A percentile compares a stretch with the other conserved stretches of the same genome.
These are phyloP conservation scores for Allium sativum DNA, from an alignment of 106 monocot genomes.

Conservation along the genomic window DNA sequence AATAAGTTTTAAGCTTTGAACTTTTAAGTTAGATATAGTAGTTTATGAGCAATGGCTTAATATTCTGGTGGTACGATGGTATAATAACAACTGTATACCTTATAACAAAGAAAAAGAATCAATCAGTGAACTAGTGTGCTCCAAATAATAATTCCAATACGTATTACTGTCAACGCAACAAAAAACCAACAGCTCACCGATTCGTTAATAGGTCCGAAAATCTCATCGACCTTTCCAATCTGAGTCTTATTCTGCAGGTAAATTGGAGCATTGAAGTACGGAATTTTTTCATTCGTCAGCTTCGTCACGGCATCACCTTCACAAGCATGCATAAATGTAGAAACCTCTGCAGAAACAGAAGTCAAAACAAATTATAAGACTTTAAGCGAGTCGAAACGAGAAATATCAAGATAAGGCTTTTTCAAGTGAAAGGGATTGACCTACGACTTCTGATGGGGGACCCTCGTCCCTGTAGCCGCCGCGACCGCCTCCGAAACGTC, in stretches of 20 bases:
- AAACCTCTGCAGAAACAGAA: constrained; percentile 46
- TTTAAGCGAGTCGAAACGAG: background rate
- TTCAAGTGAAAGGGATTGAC: constrained; percentile 13
- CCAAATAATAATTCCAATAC: background rate
- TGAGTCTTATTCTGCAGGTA: constrained; percentile 88
- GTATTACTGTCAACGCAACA: background rate
- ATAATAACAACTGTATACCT: background rate
- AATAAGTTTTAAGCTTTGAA: too few species aligned
- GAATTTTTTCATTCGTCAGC: constrained; percentile 85
- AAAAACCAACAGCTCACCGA: constrained; percentile 36
- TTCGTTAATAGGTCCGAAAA: constrained; percentile 96
- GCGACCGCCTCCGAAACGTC: constrained; percentile 40
- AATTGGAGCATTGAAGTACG: constrained; percentile 89
- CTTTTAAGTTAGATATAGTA: too few species aligned
- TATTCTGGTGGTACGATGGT: background rate
- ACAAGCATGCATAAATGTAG: constrained; percentile 78
- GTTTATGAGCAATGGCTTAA: too few species aligned
- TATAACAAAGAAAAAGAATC: background rate
- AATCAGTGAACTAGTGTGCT: background rate
- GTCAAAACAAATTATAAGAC: background rate
- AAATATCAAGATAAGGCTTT: background rate
- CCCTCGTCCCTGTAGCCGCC: constrained; percentile 85
- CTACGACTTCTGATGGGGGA: constrained; percentile 81
- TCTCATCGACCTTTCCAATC: constrained; percentile 96
- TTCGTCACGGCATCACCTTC: constrained; percentile 83